Conservation (phyloP, 305 asterid species). For the Plantago coronopus region DNA sequence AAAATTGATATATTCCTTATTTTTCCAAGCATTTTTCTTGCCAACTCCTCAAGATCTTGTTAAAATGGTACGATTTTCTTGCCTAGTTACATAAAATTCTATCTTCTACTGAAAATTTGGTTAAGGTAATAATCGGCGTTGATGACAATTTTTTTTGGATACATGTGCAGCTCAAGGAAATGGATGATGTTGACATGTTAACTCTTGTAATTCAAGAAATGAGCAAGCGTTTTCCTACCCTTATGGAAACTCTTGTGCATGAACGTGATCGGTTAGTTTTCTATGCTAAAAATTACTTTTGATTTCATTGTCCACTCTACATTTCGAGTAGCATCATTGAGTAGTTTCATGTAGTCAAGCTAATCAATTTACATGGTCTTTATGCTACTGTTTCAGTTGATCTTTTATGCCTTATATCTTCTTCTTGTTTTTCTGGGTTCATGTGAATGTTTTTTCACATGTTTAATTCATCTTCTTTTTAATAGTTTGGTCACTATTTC, state of each 20-base stretch:
- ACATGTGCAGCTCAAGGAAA: constrained; percentile 76
- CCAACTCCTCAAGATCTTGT: constrained; percentile 63
- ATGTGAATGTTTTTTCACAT: background rate
- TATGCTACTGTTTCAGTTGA: too few species aligned
- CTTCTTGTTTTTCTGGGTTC: background rate
- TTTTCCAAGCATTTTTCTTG: constrained; percentile 82
- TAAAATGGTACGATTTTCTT: constrained; percentile 48
- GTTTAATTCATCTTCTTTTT: background rate
- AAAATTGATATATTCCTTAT: constrained; percentile 54
- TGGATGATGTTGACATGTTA: constrained; percentile 89
- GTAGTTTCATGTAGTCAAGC: too few species aligned
- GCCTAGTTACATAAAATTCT: constrained; percentile 8
- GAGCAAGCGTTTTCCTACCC: constrained; percentile 80
- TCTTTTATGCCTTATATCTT: background rate
- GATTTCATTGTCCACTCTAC: background rate
- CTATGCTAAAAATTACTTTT: background rate
- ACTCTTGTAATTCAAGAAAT: constrained; percentile 87
- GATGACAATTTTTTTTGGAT: constrained; percentile 15
- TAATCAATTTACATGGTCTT: too few species aligned
- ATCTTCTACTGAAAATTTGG: constrained; percentile 13
- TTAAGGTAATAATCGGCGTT: constrained; percentile 13
- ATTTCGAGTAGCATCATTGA: background rate
- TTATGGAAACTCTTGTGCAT: constrained; percentile 81
- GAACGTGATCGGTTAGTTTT: constrained; percentile 78
- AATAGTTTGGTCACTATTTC: background rate